A percentile compares a stretch with the other conserved stretches of the same genome.
Conservation (phyloP, 177 flowering plant genomes). For the Vitis hybrid region DNA sequence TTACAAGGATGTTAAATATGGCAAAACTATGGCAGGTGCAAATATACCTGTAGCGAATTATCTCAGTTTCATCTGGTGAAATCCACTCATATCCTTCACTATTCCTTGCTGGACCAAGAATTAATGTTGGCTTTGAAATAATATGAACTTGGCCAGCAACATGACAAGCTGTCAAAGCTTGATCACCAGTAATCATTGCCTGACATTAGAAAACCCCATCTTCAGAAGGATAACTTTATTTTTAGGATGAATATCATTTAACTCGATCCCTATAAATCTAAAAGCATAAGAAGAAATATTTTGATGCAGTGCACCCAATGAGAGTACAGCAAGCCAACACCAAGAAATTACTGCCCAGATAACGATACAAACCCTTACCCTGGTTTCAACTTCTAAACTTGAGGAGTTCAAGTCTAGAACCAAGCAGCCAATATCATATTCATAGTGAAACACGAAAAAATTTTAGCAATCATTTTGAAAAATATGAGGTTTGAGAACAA, state of each 20-base stretch:
- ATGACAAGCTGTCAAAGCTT: slow-evolving; percentile 97
- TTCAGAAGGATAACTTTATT: background rate
- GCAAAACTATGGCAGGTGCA: background rate
- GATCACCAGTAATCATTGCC: slow-evolving; percentile 99
- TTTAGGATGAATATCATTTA: background rate
- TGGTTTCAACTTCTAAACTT: no score
- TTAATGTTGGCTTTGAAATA: slow-evolving; percentile 73
- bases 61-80: slow-evolving; percentile 83
- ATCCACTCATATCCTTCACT: slow-evolving; percentile 69
- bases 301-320: no score
- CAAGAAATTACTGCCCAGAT: no score
- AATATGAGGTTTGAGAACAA: no score
- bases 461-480: no score
- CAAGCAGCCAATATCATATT: no score
- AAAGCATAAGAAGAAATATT: background rate
- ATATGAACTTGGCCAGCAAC: slow-evolving; percentile 97
- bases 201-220: slow-evolving; percentile 20
- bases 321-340: no score
- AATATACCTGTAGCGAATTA: slow-evolving; percentile 48
- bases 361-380: no score
- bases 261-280: background rate
- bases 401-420: no score
- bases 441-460: no score
- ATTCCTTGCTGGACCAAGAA: slow-evolving; percentile 48
- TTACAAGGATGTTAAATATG: background rate